Percentiles rank a stretch among this genome's conserved stretches.
These are phyloP conservation scores for Aeminium ludgeri DNA, from an alignment of 495 filamentous ascomycete species.

Conservation along the genomic window DNA sequence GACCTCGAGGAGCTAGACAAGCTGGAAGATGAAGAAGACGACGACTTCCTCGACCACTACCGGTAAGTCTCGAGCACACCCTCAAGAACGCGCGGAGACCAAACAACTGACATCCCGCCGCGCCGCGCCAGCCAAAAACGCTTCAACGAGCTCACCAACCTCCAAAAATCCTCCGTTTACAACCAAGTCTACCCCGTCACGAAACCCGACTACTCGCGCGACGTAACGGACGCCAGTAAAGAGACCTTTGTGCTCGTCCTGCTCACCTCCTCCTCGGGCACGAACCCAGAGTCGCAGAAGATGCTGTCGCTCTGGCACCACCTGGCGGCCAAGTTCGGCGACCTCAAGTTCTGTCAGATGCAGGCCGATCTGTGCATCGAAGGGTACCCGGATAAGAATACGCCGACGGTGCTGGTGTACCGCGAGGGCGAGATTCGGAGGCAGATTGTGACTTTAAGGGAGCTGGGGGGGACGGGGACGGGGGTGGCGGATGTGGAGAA, in stretches of 20 bases:
- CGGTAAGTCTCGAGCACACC: slow-evolving; percentile 41
- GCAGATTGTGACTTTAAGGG: slow-evolving; percentile 72
- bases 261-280: slow-evolving; percentile 56
- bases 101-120: not conserved
- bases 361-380: slow-evolving; percentile 86
- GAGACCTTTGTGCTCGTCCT: slow-evolving; percentile 65
- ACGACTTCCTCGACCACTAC: slow-evolving; percentile 56
- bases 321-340: slow-evolving; percentile 65
- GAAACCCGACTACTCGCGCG: slow-evolving; percentile 78
- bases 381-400: slow-evolving; percentile 85
- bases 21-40: slow-evolving; percentile 89
- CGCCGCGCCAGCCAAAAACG: slow-evolving; percentile 43
- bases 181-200: slow-evolving; percentile 85
- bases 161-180: slow-evolving; percentile 58
- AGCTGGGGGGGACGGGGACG: slow-evolving; percentile 54
- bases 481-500: slow-evolving; percentile 38
- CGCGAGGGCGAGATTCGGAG: slow-evolving; percentile 77
- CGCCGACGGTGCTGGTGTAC: slow-evolving; percentile 86
- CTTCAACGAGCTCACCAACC: slow-evolving; percentile 55
- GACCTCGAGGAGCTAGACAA: slow-evolving; percentile 84
- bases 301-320: slow-evolving; percentile 77
- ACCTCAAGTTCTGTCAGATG: slow-evolving; percentile 97
- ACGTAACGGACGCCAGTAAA: slow-evolving; percentile 82
- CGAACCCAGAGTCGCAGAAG: slow-evolving; percentile 67
- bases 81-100: not conserved